phyloP scores from a whole-genome alignment of 805 yeast genomes.

The Candida namnaoensis region DNA sequence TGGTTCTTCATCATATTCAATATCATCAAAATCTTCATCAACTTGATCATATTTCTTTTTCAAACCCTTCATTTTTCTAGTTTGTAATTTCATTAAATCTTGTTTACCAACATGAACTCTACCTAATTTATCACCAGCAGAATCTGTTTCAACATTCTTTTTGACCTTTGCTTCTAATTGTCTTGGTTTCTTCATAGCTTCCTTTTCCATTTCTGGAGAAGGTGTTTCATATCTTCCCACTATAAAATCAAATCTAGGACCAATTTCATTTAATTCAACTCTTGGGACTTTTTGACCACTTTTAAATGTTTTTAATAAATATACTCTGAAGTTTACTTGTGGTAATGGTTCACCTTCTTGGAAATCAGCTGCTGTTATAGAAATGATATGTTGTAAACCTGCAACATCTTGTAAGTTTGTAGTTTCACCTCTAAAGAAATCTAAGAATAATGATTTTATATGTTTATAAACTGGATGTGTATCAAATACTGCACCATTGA shows the following conservation, averaged over 20 bases:
- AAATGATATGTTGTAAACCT: slow-evolving; percentile 85
- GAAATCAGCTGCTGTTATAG: slow-evolving; percentile 69
- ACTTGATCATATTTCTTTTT: slow-evolving; percentile 78
- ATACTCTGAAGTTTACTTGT: slow-evolving; percentile 81
- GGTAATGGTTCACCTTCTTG: slow-evolving; percentile 69
- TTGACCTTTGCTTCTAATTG: slow-evolving; percentile 73
- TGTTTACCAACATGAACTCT: slow-evolving; percentile 94
- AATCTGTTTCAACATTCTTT: slow-evolving; percentile 84
- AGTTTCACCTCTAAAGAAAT: slow-evolving; percentile 81
- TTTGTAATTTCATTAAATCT: slow-evolving; percentile 83
- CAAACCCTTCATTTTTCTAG: slow-evolving; percentile 98
- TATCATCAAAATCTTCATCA: slow-evolving; percentile 43
- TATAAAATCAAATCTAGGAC: slow-evolving; percentile 90
- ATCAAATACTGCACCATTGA: slow-evolving; percentile 90
- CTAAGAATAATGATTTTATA: slow-evolving; percentile 80
- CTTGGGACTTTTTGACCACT: slow-evolving; percentile 88
- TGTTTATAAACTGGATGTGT: slow-evolving; percentile 80
- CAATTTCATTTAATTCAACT: slow-evolving; percentile 89
- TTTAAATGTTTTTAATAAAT: slow-evolving; percentile 70
- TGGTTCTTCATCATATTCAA: slow-evolving; percentile 33
- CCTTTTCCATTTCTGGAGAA: slow-evolving; percentile 82
- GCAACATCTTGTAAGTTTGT: slow-evolving; percentile 86
- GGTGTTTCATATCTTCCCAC: slow-evolving; percentile 82
- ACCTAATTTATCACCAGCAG: slow-evolving; percentile 95
- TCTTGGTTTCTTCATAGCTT: slow-evolving; percentile 74